Base-by-base conservation (phyloP, 1,139 yeast species). In the Taiozyma onychis region DNA sequence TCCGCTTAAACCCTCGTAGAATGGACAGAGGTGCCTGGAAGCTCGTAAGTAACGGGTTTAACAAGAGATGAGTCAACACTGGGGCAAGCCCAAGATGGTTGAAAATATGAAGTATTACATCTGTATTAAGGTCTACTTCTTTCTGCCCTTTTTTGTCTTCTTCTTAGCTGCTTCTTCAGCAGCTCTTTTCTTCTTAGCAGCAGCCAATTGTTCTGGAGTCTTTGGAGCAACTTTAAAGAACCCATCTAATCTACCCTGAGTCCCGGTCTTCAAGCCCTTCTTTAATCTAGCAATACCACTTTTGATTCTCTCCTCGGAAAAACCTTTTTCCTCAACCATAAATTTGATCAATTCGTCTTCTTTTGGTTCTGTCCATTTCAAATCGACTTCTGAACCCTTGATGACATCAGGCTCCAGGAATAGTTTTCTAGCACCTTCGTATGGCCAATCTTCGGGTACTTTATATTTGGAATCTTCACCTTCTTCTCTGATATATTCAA, bases 371-470 rank as follows among this genome's bases (percentile, higher is more conserved):
- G 55, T 56, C 68, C 99, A 95, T 65, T 88, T 88, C 62, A 88
- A 67, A 4, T 79, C 78, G 4, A 88, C 73, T 1, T 81, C 85
- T 2, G 71, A 68, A 0, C 87, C 83, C 27, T 78, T 74, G 2
- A 74, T 64, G 3, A 90, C 88, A 37, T 93, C 98, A 0, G 99
- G 98, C 22, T 81, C 71, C 62, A 83, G 67, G 64, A 93, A 91
- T 45, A 95, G 71, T 55, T 86, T 81, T 59, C 98, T 78, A 3
- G 97, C 99, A 60, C 87, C 96, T 52, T 80, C 81, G 63, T 76
- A 91, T 3, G 97, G 97, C 98, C 98, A 93, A 58, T 88, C 83
- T 62, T 90, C 97, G 1, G 99, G 99, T 16, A 93, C 78, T 61
- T 83, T 85, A 67, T 83, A 85, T 65, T 90, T 90, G 37, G 73